Base-by-base conservation (phyloP, 1,139 yeast species). In the Suhomyces terraborum region DNA sequence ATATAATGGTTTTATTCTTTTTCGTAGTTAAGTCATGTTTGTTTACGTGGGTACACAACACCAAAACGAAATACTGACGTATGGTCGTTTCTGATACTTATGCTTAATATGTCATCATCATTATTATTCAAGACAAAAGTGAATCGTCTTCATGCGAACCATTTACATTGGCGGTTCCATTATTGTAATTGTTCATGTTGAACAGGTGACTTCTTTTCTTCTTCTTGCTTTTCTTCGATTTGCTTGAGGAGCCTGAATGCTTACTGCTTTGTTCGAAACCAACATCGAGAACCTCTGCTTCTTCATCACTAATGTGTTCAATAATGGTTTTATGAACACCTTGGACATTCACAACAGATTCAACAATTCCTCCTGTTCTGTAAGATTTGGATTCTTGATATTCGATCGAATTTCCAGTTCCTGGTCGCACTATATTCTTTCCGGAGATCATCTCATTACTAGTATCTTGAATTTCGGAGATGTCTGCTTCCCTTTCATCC, bases 251-350 rank as follows among this genome's bases (percentile, higher is more conserved):
- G 2, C 31, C 20, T 4, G 38, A 22, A 21, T 35, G 38, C 25
- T 33, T 33, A 25, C 38, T 33, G 24, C 22, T 21, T 9, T 26
- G 40, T 8, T 44, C 44, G 25, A 38, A 17, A 7, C 42, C 49
- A 25, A 23, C 23, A 9, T 23, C 27, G 6, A 32, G 29, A 20
- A 12, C 6, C 12, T 48, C 50, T n/a, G 47, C 37, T 34, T 52
- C 59, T 28, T 71, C 76, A 40, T 72, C 77, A 48, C 69, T 65
- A 9, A 69, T 73, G 50, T 78, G 80, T 54, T 84, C 91, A 57
- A 89, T 88, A 48, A 89, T 86, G 6, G 95, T 88, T 67, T 89
- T 89, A 54, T 81, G 84, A 13, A 88, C 88, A 40, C 96, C 97
- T 53, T 84, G 82, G 18, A 86, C 87, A 42, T 84, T 86, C 26